Evolutionary conservation across 116 monocot genomes (phyloP).

Genomic region (Cymodocea nodosa): DNA sequence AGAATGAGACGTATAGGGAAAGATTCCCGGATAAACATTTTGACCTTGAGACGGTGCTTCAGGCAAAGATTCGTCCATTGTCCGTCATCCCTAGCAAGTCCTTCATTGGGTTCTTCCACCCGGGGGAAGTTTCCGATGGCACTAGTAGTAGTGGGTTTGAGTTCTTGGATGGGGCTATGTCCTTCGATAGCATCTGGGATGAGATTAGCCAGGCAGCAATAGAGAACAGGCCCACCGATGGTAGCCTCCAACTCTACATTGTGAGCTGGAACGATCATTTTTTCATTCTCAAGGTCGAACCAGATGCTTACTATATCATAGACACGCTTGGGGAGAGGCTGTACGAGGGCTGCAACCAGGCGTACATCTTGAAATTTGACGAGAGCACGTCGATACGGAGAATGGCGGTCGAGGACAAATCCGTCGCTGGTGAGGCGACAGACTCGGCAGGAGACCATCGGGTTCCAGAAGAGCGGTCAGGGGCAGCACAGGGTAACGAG

Average conservation of each 20-base stretch:
- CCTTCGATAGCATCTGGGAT: slow-evolving; percentile 75
- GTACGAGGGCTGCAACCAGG: slow-evolving; percentile 68
- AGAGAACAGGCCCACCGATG: slow-evolving; percentile 3
- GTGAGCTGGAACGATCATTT: slow-evolving; percentile 98
- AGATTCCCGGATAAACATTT: slow-evolving; percentile 72
- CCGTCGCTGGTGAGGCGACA: slow-evolving; percentile 8
- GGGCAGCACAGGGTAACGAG: not conserved
- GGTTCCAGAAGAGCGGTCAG: not conserved
- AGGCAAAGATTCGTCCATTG: slow-evolving; percentile 48
- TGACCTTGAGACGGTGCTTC: slow-evolving; percentile 64
- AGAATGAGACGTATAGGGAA: slow-evolving; percentile 30
- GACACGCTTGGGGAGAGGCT: slow-evolving; percentile 94
- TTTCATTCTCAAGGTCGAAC: slow-evolving; percentile 67
- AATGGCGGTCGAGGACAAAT: slow-evolving; percentile 10
- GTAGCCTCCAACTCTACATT: slow-evolving; percentile 35
- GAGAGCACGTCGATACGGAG: slow-evolving; percentile 30
- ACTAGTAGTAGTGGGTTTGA: slow-evolving; percentile 26
- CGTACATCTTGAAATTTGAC: slow-evolving; percentile 86
- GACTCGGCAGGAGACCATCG: slow-evolving; percentile 4
- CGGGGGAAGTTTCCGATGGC: slow-evolving; percentile 20
- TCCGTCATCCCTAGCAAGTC: slow-evolving; percentile 42
- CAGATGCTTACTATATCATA: slow-evolving; percentile 71
- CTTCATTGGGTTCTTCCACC: slow-evolving; percentile 66
- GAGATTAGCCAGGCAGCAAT: slow-evolving; percentile 34
- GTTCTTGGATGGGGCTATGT: slow-evolving; percentile 61